Evolutionary conservation across 176 grass and related monocot species (phyloP), one percentile per base, ranked within the genome.

Genomic region (Chrysopogon serrulatus): DNA sequence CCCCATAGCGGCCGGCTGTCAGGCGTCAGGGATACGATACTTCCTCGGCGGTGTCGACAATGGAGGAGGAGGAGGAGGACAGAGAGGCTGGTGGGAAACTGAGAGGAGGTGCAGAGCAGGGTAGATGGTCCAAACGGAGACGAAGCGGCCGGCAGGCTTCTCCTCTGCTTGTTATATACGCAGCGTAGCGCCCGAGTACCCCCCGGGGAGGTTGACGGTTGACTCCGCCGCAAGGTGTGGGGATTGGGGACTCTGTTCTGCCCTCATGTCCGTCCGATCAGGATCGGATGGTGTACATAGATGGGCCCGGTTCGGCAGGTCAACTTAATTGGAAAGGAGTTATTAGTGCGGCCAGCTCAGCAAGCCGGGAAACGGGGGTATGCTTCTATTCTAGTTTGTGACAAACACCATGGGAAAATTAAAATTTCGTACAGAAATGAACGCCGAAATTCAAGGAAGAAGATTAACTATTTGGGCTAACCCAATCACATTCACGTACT

Each of bases 1-100:
- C 17, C 83, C 88, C 88, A 90, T 88, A n/a, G n/a, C n/a, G n/a
- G n/a, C n/a, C n/a, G 81, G 62, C 28, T 6, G 57, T 5, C 6
- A n/a, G n/a, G n/a, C 17, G n/a, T 28, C 28, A 2, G 5, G 15
- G 44, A 12, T 16, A 4, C 8, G n/a, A n/a, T n/a, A n/a, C 26
- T 51, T 36, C 26, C 12, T 48, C 70, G 27, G 43, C 8, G 72
- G 0, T 21, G 34, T 63, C 23, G 17, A 37, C 77, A 56, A 81
- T 86, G 32, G 56, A 80, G 31, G 68, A 16, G 8, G 15, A 14
- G 19, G 19, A 79, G 30, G 36, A 8, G 19, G 13, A 15, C 23
- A 7, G 23, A 8, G 68, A 27, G 23, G 37, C 11, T 12, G 66
- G 39, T 41, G 35, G 36, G 11, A 69, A 39, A 69, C 8, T 9